Base-by-base conservation (phyloP, 169 alveolate genomes). In the Plasmodium knowlesi region DNA sequence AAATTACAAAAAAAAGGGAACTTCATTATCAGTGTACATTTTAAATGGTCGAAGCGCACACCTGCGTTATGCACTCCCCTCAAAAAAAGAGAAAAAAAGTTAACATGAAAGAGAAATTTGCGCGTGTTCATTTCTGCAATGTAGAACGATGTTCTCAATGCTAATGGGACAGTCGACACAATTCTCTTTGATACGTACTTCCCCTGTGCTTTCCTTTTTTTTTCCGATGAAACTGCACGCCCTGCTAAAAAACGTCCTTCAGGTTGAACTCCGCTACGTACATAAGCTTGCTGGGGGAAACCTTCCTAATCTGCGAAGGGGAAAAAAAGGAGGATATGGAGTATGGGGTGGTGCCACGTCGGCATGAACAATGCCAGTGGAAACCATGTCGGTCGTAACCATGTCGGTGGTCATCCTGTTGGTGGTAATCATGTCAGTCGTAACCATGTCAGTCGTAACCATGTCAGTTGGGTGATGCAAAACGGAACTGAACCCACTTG, bases 251-350 rank as follows among this genome's bases (percentile, higher is more conserved):
- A 12, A 88, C 32, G 14, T 88, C 89, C 82, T 88, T 88, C 82
- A 88, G 82, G 72, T 88, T 88, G 67, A 88, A 88, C 82, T 88
- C 94, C 41, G 71, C 94, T n/a, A 78, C 94, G 34, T 88, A 88
- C 94, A 88, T 88, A 28, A 79, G 72, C 82, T 88, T 88, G 53
- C 76, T 79, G 5, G 94, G 94, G 14, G 94, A 79, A n/a, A 88
- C 94, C 46, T 88, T 88, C 54, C 94, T 79, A 14, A 88, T 88
- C 94, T 88, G 89, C 32, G 10, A 30, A 22, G 37, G 73, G 10
- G 25, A 19, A 53, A 74, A 83, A 12, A 57, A 1, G 28, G 25
- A n/a, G 25, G n/a, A 28, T 82, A 32, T 32, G 76, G 8, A 5
- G 46, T 0, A 9, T 39, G 46, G 8, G 5, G 46, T 39, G 46